Base-by-base conservation (phyloP, 2,329 filamentous ascomycete species). In the Aureobasidium mangrovei region DNA sequence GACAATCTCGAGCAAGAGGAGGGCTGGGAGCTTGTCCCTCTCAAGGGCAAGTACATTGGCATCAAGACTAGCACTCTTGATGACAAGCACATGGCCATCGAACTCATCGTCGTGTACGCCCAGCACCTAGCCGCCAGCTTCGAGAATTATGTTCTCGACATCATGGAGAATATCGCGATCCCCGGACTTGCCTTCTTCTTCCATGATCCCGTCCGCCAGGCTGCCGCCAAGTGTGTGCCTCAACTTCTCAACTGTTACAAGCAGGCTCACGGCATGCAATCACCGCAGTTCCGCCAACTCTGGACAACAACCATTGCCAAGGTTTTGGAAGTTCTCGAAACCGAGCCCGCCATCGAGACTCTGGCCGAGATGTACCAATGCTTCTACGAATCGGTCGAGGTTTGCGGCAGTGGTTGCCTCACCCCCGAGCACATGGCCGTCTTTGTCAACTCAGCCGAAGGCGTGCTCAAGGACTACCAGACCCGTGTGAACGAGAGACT, bases 11-110 rank as follows among this genome's bases (percentile, higher is more conserved):
- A 94, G 63, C 87, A 93, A 64, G 91, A 97, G 64, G 91, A 96
- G 55, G 91, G 91, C 41, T 98, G 93, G 93, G 93, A 98, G 70
- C 78, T 98, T 61, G 90, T 98, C 12, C 93, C 93, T 7, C 79
- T 98, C 54, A 95, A 95, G 73, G 93, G 93, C 61, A 97, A 97
- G 76, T 88, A 95, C 71, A 96, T 98, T 65, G 93, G 93, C 60
- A 98, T 98, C 74, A 90, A 91, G 74, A 98, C 93, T 6, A 95
- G 89, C 69, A 88, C 87, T 7, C 84, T 98, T 70, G 93, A 98
- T 64, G 93, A 98, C 73, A 98, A 98, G 77, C 91, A 97, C 70
- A 96, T 95, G 81, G 93, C 93, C n/a, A 97, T 98, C 60, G 93
- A 98, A 72, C 82, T 98, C 52, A 86, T 98, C 57, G 91, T 95